Percentiles rank a stretch among this genome's conserved stretches.
phyloP scores from a whole-genome alignment of 1,139 yeast species.

The Saccharomycopsis phalli region DNA sequence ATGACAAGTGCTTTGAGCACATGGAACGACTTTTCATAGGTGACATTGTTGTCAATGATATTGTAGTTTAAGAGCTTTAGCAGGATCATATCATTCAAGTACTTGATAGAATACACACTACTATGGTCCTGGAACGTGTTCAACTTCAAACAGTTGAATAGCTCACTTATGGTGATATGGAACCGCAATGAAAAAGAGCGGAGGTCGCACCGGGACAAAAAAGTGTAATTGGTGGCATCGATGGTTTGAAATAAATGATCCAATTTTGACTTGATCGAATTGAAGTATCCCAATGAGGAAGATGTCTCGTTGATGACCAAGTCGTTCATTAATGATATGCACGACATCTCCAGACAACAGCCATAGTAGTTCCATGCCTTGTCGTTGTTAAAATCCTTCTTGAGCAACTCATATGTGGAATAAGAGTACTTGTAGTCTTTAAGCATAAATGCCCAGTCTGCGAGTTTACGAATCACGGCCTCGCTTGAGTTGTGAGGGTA shows the following conservation, averaged over 20 bases:
- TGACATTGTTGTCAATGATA: conserved; percentile 25
- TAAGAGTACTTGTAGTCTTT: conserved; percentile 84
- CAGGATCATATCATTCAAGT: conserved; percentile 29
- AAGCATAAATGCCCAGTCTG: conserved; percentile 87
- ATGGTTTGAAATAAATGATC: conserved; percentile 55
- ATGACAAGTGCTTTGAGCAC: conserved; percentile 29
- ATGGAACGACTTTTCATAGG: conserved; percentile 32
- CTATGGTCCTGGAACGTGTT: conserved; percentile 11
- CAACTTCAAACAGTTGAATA: conserved; percentile 21
- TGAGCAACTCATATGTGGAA: conserved; percentile 72
- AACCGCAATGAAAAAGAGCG: conserved; percentile 53
- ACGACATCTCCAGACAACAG: conserved; percentile 80
- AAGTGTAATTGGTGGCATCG: conserved; percentile 57
- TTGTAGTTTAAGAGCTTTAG: conserved; percentile 31
- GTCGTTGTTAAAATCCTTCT: conserved; percentile 69
- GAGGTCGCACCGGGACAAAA: conserved; percentile 53
- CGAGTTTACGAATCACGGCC: conserved; percentile 69
- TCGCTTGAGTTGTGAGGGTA: conserved; percentile 61
- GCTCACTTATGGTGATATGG: conserved; percentile 31
- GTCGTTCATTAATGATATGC: conserved; percentile 62
- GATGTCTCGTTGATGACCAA: conserved; percentile 43
- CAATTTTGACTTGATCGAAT: conserved; percentile 27
- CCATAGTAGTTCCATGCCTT: conserved; percentile 82
- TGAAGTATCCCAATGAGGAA: conserved; percentile 30
- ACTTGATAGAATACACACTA: conserved; percentile 14